Conservation (phyloP, 1,284 basidiomycete species). For the Tylopilus orsonianus region DNA sequence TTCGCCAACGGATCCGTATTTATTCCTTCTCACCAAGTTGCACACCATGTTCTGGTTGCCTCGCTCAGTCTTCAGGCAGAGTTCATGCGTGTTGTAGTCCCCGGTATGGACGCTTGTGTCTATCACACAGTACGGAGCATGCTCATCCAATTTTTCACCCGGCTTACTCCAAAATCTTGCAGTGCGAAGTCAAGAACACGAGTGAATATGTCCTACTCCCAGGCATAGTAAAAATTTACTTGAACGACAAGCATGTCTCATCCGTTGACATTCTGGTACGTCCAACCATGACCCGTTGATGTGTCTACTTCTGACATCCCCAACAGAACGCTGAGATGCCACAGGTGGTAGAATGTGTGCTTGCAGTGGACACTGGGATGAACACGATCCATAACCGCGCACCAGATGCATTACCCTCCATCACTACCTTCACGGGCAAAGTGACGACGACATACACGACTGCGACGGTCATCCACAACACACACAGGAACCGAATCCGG, state of each 20-base stretch:
- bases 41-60: slow-evolving; percentile 23
- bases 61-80: slow-evolving; percentile 20
- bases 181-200: slow-evolving; percentile 26
- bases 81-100: slow-evolving; percentile 26
- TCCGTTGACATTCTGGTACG: slow-evolving; percentile 18
- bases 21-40: slow-evolving; percentile 16
- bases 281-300: too few species aligned
- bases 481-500: slow-evolving; percentile 10
- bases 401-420: slow-evolving; percentile 13
- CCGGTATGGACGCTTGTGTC: slow-evolving; percentile 17
- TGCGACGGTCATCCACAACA: slow-evolving; percentile 18
- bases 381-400: slow-evolving; percentile 17
- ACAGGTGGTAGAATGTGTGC: slow-evolving; percentile 22
- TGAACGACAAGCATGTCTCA: slow-evolving; percentile 27
- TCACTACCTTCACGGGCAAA: slow-evolving; percentile 6
- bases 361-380: slow-evolving; percentile 19
- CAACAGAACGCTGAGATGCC: slow-evolving; percentile 16
- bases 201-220: slow-evolving; percentile 22
- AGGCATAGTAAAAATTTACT: slow-evolving; percentile 20
- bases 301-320: neutral
- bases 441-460: slow-evolving; percentile 21
- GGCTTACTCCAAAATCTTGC: neutral
- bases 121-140: slow-evolving; percentile 20
- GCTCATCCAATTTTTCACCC: neutral
- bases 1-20: slow-evolving; percentile 12